These are phyloP conservation scores for Prunus campanulata DNA, from an alignment of 306 rosid genomes.

Conservation along the genomic window DNA sequence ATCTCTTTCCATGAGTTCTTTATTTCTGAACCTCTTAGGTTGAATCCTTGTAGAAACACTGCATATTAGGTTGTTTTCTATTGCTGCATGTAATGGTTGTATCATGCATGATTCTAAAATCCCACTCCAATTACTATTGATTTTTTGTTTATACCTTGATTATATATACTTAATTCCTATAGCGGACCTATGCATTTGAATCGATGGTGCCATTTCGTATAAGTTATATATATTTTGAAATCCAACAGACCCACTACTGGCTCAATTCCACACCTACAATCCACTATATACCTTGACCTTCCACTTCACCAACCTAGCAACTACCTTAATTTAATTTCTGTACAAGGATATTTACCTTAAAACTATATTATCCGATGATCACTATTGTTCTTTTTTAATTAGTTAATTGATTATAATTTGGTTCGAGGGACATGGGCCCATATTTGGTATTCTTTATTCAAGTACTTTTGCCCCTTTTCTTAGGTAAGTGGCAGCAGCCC, in stretches of 20 bases:
- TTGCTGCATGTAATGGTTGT: not conserved
- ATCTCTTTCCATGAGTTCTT: not conserved
- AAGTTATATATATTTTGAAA: constrained; percentile 20
- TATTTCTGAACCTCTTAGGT: no score
- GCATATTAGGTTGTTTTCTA: not conserved
- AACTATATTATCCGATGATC: constrained; percentile 31
- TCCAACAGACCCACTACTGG: constrained; percentile 21
- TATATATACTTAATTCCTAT: not conserved
- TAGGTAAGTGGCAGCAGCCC: constrained; percentile 41
- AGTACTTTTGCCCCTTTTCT: constrained; percentile 44
- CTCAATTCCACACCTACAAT: constrained; percentile 35
- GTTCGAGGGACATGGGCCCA: constrained; percentile 47
- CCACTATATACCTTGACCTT: constrained; percentile 40
- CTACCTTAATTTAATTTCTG: constrained; percentile 26
- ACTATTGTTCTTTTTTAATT: constrained; percentile 29
- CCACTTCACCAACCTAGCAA: constrained; percentile 41
- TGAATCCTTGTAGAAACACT: not conserved
- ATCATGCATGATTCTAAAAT: constrained; percentile 1
- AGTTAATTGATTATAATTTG: not conserved
- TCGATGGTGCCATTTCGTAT: not conserved
- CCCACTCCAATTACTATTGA: not conserved
- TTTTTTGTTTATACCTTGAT: not conserved
- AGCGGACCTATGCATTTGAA: not conserved
- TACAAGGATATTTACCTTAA: constrained; percentile 36
- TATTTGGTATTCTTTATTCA: constrained; percentile 37